Base-by-base conservation (phyloP, 768 basidiomycete species). In the Mycena sanguinolenta region DNA sequence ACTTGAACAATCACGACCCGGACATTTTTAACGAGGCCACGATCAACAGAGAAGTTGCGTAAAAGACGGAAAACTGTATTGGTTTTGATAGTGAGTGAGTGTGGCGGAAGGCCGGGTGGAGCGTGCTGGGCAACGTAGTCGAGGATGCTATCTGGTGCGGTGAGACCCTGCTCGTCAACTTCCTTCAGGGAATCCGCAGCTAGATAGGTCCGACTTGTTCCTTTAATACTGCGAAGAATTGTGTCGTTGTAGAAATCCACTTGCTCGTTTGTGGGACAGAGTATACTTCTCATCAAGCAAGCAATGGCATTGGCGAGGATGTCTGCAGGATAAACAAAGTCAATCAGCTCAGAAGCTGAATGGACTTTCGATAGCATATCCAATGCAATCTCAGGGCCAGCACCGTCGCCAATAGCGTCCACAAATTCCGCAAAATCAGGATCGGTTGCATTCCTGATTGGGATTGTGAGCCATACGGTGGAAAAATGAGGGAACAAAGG, bases 1-100 rank as follows among this genome's bases (percentile, higher is more conserved):
- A 83, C 54, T 25, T 77, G 74, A 1, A 69, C 67, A 1, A 84
- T 73, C 8, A 84, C 69, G 5, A 83, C 82, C 2, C 82, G 71
- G 0, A 78, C 76, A 74, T 84, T 86, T 72, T 85, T 7, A 7
- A 84, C 84, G 25, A 84, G 69, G 0, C 84, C 83, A 1, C 72
- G 68, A 9, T 82, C 79, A 1, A 81, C 64, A 0, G 82, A 79
- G 32, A 84, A 77, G 74, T 85, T 85, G 38, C 81, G 75, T 66
- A 84, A 70, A 4, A 83, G 72, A 5, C 80, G 69, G 65, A 77
- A 84, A 12, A 84, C 73, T 0, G 73, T 77, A 12, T 77, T 77
- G 2, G 76, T 74, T 70, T 83, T 83, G 16, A 85, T 69, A 0
- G 39, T 61, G 1, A 85, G 67, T 19, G 58, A 46, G 52, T 80